Base-by-base conservation (phyloP, 257 asterid genomes). In the Parsonsia alboflavescens region DNA sequence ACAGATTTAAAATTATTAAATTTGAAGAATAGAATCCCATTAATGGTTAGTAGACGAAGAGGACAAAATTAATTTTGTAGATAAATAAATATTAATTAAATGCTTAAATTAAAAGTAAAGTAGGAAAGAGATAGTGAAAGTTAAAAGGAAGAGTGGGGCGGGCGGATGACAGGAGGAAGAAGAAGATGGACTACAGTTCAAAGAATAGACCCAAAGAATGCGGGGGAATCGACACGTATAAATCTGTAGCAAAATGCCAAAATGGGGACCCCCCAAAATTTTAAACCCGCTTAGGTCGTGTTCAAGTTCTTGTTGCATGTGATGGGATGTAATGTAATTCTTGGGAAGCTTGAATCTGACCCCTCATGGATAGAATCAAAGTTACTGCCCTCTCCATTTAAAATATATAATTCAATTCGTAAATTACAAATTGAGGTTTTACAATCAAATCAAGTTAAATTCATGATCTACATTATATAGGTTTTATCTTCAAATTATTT, bases 141-240 rank as follows among this genome's bases (percentile, higher is more conserved):
- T 5, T 7, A 2, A 19, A 17, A 52, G 22, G 17, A 19, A 73
- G 6, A 44, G 11, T 4, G 12, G 12, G 5, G 13, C 21, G 19
- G 62, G 17, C 2, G 0, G 41, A 61, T 26, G 49, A 26, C 48
- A 15, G 26, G 39, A 11, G 22, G 56, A 52, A 41, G 42, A 22
- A n/a, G 49, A 22, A 4, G 9, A 7, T 0, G 6, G 21, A 50
- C 6, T 46, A 49, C 16, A 58, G 80, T 52, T 26, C 68, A 46
- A 59, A 36, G 66, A 22, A 61, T 70, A 72, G 78, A 66, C 75
- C 81, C 75, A 66, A 17, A 12, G 68, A 70, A 11, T 71, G 71
- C 74, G 75, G 78, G 81, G 81, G 81, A 54, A 4, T 0, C 41
- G 62, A 70, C 81, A 78, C 77, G 78, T 73, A 36, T 65, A 52